These are phyloP conservation scores for Suhomyces yuchorum DNA, from an alignment of 1,139 yeast genomes.

Conservation along the genomic window DNA sequence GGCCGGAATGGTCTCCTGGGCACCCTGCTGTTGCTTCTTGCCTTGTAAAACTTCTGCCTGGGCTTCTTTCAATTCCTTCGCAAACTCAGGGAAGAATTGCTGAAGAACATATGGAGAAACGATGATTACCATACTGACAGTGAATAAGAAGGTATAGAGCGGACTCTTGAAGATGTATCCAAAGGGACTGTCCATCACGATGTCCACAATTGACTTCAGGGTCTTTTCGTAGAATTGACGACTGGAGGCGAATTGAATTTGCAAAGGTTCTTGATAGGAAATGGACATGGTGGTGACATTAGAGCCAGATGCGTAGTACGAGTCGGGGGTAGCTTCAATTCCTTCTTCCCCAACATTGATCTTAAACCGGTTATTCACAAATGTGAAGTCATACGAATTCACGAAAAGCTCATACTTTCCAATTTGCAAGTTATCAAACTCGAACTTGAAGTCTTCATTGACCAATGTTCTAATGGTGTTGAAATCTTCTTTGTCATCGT, in stretches of 20 bases:
- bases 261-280: conserved; percentile 24
- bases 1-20: neutral
- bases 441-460: conserved; percentile 30
- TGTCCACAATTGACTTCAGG: conserved; percentile 34
- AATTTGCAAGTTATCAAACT: conserved; percentile 24
- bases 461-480: conserved; percentile 21
- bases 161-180: conserved; percentile 45
- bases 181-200: conserved; percentile 45
- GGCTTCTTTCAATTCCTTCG: conserved; percentile 35
- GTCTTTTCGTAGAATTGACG: conserved; percentile 42
- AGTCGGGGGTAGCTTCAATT: conserved; percentile 26
- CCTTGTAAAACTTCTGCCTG: conserved; percentile 15
- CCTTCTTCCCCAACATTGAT: conserved; percentile 26
- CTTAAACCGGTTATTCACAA: conserved; percentile 30
- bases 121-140: conserved; percentile 33
- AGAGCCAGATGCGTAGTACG: conserved; percentile 12
- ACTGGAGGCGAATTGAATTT: conserved; percentile 23
- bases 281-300: conserved; percentile 23
- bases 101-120: conserved; percentile 37
- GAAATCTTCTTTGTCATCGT: conserved; percentile 14
- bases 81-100: conserved; percentile 41
- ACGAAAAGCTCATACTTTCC: conserved; percentile 42
- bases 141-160: conserved; percentile 39
- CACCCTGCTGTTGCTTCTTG: neutral
- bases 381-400: conserved; percentile 40